Evolutionary conservation across 2,329 filamentous ascomycete genomes (phyloP), one percentile per base, ranked within the genome.

Genomic region (Scytalidium lignicola): DNA sequence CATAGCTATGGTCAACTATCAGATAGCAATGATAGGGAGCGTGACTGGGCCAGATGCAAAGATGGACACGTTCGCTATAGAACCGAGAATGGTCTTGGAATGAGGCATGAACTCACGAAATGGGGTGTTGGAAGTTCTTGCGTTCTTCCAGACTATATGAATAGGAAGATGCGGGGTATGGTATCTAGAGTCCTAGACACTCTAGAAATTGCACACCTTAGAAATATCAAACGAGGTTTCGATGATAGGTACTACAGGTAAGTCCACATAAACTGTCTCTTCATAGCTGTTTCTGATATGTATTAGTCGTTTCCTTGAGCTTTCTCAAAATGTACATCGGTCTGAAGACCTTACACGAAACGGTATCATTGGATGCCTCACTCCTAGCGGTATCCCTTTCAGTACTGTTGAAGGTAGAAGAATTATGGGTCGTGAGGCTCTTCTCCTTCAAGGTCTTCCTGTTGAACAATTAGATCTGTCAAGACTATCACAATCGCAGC

Each of bases 311-410:
- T 67, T 79, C 29, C 74, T 82, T 55, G 84, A 92, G 51, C 67
- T 88, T 0, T 87, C 83, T 5, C 88, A 91, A 59, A 90, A 90
- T 46, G 74, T 89, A 8, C 83, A 89, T 58, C 73, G 85, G 13
- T 73, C 75, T 10, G 65, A 65, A 1, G 73, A 79, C 45, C 65
- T 53, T 2, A 64, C 63, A 0, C 65, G 68, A 0, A 73, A 76
- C 39, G 87, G 86, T 0, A 71, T 87, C 5, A 70, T 79, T 2
- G 75, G 79, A 0, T 91, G 88, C 59, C 70, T 90, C 9, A 89
- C 86, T 0, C 87, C 88, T 0, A 70, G 62, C 5, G 85, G 84
- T 0, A 72, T 79, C 7, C 76, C 78, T 1, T 87, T 79, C 55
- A 63, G 83, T 1, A 83, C 82, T 0, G 74, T 78, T 46, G 73